phyloP scores from a whole-genome alignment of 805 yeast genomes.

The Pichia eremophila region DNA sequence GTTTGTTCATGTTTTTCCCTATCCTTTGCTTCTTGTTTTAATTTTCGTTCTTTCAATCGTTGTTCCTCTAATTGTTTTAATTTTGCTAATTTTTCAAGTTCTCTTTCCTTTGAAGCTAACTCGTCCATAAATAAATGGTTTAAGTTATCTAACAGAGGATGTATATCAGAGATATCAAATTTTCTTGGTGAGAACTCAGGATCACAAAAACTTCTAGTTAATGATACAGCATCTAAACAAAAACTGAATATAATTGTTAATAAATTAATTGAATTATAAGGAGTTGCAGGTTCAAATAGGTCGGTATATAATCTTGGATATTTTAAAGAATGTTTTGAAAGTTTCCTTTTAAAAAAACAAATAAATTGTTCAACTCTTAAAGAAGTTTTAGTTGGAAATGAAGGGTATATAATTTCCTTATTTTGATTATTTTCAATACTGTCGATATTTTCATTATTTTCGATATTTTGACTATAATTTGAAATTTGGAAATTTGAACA shows the following conservation, averaged over 20 bases:
- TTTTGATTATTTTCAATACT: not conserved
- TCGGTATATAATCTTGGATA: conserved; percentile 17
- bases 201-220: conserved; percentile 17
- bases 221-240: conserved; percentile 16
- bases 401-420: not conserved
- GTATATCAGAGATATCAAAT: conserved; percentile 23
- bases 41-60: not conserved
- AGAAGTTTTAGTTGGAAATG: conserved; percentile 19
- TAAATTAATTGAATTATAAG: conserved; percentile 23
- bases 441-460: not conserved
- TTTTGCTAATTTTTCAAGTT: too few species aligned
- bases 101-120: not conserved
- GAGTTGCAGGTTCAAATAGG: conserved; percentile 19
- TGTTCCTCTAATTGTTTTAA: too few species aligned
- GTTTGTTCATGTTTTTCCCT: not conserved
- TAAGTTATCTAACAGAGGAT: conserved; percentile 15
- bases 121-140: conserved; percentile 10
- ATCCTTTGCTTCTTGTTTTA: not conserved
- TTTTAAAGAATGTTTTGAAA: conserved; percentile 20
- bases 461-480: not conserved
- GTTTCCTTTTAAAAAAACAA: conserved; percentile 18
- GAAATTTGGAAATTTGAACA: conserved; percentile 16
- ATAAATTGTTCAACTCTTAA: conserved; percentile 22
- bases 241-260: conserved; percentile 22
- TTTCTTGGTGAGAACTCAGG: conserved; percentile 15